These are phyloP conservation scores for Rubroshorea leprosula DNA, from an alignment of 345 rosid genomes.

Conservation along the genomic window DNA sequence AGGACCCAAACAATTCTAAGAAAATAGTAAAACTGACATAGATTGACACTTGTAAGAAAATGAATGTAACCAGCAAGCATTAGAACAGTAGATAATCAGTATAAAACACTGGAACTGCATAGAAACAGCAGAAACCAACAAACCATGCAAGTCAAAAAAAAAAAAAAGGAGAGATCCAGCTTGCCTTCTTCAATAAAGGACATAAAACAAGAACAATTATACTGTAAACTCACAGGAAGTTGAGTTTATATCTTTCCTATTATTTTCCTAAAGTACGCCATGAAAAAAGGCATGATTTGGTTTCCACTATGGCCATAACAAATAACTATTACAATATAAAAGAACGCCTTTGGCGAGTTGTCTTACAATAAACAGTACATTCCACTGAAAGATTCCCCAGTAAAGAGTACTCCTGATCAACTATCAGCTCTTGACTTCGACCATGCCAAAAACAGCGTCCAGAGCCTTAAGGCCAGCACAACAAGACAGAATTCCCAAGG, in stretches of 20 bases:
- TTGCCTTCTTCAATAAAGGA: slow-evolving; percentile 17
- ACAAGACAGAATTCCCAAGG: slow-evolving; percentile 55
- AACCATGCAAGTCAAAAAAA: not conserved
- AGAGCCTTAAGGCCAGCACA: slow-evolving; percentile 58
- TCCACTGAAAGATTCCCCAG: slow-evolving; percentile 68
- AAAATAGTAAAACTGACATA: slow-evolving; percentile 8
- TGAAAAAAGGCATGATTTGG: slow-evolving; percentile 21
- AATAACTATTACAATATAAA: slow-evolving; percentile 32
- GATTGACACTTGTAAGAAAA: not conserved
- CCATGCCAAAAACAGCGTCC: slow-evolving; percentile 40
- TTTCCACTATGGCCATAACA: slow-evolving; percentile 43
- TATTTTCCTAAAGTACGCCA: slow-evolving; percentile 8
- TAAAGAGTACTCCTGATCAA: slow-evolving; percentile 56
- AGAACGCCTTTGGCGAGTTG: slow-evolving; percentile 77
- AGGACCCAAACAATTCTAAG: slow-evolving; percentile 26
- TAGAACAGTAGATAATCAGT: not conserved
- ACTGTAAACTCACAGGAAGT: slow-evolving; percentile 15
- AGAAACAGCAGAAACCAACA: not conserved
- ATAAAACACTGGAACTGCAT: not conserved
- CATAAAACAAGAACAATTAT: slow-evolving; percentile 5
- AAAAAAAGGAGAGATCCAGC: slow-evolving; percentile 18
- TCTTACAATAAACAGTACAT: slow-evolving; percentile 98
- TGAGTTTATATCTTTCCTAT: not conserved
- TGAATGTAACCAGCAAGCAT: not conserved
- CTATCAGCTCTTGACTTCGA: slow-evolving; percentile 46